Base-by-base conservation (phyloP, 768 basidiomycete species). In the Stropharia rugosoannulata region DNA sequence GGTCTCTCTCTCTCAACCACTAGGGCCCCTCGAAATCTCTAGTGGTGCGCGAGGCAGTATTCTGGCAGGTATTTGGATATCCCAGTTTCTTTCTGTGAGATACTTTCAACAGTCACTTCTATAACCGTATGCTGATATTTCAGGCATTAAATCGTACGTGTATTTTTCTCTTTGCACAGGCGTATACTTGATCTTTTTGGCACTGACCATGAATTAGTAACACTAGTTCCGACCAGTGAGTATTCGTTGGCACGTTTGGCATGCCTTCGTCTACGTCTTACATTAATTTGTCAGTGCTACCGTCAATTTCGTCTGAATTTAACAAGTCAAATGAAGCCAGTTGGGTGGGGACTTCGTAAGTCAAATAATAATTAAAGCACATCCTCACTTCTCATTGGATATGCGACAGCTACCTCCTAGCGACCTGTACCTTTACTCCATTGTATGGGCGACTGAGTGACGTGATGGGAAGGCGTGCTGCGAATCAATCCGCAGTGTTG, bases 381-480 rank as follows among this genome's bases (percentile, higher is more conserved):
- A 12, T 54, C 36, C n/a, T 29, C 54, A 43, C 22, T 29, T 46
- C 25, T 11, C 29, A n/a, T 19, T 36, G 15, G 27, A 16, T 45
- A 40, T 16, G 5, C 18, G 15, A 9, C 58, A 90, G 89, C 6
- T 92, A 89, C 67, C 72, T 93, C 7, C 78, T 93, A 16, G 87
- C 90, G 11, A 89, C 82, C 12, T 89, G 87, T 68, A 90, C 90
- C 0, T 92, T 93, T 61, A 92, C 89, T 1, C 90, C 89, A 0
- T 75, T 93, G 5, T 93, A 93, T 66, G 90, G 90, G 36, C 83
- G 90, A 16, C 71, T 93, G n/a, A 88, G 83, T 64, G 84, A 89
- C 67, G 86, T 88, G 11, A 66, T 92, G 69, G 90, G 90, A 9
- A 76, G 90, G 22, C 76, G 81, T 59, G 82, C 80, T 38, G 90